Evolutionary conservation across 352 stramenopile species (phyloP).

Genomic region (Elongisporangium senticosum): DNA sequence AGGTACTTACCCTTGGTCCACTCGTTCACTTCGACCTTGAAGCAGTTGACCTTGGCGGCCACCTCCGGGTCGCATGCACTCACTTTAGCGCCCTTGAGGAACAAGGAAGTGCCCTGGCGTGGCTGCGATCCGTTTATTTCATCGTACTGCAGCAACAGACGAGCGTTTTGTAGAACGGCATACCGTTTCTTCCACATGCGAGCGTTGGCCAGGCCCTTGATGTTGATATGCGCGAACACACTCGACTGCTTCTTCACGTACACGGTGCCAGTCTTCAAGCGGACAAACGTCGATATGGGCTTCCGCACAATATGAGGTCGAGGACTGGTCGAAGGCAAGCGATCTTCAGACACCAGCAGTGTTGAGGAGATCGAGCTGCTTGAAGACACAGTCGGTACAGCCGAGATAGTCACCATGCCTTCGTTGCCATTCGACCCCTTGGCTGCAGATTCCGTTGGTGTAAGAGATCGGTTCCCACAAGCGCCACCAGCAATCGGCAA

Average conservation of each 20-base stretch:
- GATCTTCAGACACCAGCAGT: slow-evolving; percentile 7
- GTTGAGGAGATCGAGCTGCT: slow-evolving; percentile 12
- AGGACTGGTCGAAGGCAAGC: slow-evolving; percentile 1
- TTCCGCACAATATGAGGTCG: neutral
- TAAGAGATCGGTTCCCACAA: neutral
- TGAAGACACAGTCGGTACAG: neutral
- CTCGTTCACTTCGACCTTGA: slow-evolving; percentile 78
- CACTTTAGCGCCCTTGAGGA: slow-evolving; percentile 70
- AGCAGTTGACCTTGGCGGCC: slow-evolving; percentile 71
- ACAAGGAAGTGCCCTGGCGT: slow-evolving; percentile 53
- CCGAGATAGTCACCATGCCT: neutral
- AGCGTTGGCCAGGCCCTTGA: slow-evolving; percentile 41
- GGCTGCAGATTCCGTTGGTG: neutral
- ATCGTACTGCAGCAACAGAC: slow-evolving; percentile 68
- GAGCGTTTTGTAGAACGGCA: slow-evolving; percentile 61
- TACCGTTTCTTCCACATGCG: slow-evolving; percentile 83
- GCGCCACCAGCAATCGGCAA: neutral
- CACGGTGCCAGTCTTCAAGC: slow-evolving; percentile 60
- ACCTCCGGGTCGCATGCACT: slow-evolving; percentile 65
- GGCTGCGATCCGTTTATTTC: slow-evolving; percentile 33
- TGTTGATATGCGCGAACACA: slow-evolving; percentile 70
- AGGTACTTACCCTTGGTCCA: slow-evolving; percentile 75
- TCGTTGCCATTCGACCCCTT: neutral
- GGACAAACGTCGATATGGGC: slow-evolving; percentile 32
- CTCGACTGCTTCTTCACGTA: slow-evolving; percentile 80